Evolutionary conservation across 2,329 filamentous ascomycete species (phyloP).

Genomic region (Chaetomiaceae sp.): DNA sequence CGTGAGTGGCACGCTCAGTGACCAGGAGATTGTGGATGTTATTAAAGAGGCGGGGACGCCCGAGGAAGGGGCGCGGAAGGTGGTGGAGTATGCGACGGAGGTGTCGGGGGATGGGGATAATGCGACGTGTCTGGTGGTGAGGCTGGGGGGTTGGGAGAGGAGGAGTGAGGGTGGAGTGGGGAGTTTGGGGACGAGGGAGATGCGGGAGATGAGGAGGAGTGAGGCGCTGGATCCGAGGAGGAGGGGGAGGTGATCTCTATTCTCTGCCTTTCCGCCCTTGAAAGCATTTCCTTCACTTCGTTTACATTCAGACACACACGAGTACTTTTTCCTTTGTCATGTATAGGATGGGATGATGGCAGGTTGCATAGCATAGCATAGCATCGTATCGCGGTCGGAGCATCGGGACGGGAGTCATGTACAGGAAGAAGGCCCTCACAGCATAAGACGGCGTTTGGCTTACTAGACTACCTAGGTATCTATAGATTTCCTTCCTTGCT

Average conservation of each 20-base stretch:
- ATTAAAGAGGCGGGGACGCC: conserved; percentile 91
- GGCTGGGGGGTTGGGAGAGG: conserved; percentile 66
- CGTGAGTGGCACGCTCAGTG: conserved; percentile 75
- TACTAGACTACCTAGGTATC: too few species aligned
- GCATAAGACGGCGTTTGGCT: too few species aligned
- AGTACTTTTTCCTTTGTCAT: too few species aligned
- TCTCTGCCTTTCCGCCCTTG: too few species aligned
- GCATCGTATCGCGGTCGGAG: too few species aligned
- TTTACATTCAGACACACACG: too few species aligned
- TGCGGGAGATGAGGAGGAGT: conserved; percentile 73
- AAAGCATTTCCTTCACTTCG: too few species aligned
- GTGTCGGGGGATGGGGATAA: conserved; percentile 66
- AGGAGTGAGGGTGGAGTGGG: conserved; percentile 81
- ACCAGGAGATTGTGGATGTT: conserved; percentile 95
- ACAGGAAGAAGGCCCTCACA: too few species aligned
- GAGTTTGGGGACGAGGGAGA: conserved; percentile 86
- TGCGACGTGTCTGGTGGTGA: conserved; percentile 62
- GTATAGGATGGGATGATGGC: too few species aligned
- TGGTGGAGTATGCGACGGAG: conserved; percentile 87
- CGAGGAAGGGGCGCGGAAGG: conserved; percentile 71
- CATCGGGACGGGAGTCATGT: too few species aligned
- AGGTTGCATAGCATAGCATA: too few species aligned
- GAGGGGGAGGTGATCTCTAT: conserved; percentile 57
- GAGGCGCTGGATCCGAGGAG: conserved; percentile 80
- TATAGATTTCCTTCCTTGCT: too few species aligned